phyloP scores from a whole-genome alignment of 2,329 filamentous ascomycete genomes.

The Talaromyces sp. region DNA sequence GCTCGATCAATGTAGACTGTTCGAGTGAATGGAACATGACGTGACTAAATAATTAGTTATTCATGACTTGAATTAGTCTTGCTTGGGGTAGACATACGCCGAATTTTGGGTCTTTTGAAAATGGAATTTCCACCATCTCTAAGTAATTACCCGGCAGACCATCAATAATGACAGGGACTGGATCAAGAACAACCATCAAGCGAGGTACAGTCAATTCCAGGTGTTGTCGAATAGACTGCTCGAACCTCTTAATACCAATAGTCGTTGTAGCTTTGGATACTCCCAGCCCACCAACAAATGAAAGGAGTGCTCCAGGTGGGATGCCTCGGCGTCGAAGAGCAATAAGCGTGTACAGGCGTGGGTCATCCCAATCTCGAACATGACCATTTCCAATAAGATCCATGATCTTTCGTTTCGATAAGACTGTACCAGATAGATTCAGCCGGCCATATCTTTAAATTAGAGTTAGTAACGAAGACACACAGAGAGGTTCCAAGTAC shows the following conservation, averaged over 20 bases:
- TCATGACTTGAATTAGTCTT: not conserved
- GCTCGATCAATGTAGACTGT: conserved; percentile 79
- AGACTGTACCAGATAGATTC: conserved; percentile 76
- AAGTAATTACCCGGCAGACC: conserved; percentile 64
- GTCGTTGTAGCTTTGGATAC: conserved; percentile 77
- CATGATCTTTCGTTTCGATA: conserved; percentile 79
- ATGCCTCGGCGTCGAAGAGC: conserved; percentile 78
- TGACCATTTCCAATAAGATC: conserved; percentile 71
- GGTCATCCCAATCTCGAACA: conserved; percentile 87
- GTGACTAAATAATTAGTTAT: conserved; percentile 24
- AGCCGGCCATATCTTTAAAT: conserved; percentile 52
- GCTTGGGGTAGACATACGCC: conserved; percentile 22
- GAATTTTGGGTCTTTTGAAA: conserved; percentile 64
- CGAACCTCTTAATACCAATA: conserved; percentile 77
- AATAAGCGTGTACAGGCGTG: conserved; percentile 80
- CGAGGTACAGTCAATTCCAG: conserved; percentile 84
- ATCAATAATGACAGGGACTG: conserved; percentile 75
- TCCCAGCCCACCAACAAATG: conserved; percentile 86
- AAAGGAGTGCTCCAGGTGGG: conserved; percentile 79
- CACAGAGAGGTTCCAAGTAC: not conserved
- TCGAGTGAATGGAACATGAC: conserved; percentile 62
- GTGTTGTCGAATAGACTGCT: conserved; percentile 77
- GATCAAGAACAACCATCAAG: conserved; percentile 84
- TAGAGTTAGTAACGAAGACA: conserved; percentile 13
- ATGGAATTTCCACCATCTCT: conserved; percentile 65